Conservation (phyloP, 2,329 filamentous ascomycete species). For the Diaporthe sp. region DNA sequence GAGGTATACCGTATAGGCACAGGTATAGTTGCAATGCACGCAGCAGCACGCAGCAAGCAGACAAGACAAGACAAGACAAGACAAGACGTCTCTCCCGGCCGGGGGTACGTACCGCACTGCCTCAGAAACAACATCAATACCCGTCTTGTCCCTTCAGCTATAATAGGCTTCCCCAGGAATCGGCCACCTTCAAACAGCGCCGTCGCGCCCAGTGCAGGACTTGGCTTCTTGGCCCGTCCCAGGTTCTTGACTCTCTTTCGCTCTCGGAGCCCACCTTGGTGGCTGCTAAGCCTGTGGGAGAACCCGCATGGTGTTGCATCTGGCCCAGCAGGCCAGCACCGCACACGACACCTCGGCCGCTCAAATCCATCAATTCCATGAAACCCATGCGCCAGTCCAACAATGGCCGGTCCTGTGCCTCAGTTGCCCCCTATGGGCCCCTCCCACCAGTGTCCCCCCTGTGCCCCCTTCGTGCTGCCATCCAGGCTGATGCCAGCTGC, state of each 20-base stretch:
- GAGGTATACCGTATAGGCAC: too few relatives aligned
- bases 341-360: slow-evolving; percentile 7
- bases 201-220: slow-evolving; percentile 28
- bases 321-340: slow-evolving; percentile 14
- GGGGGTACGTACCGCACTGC: slow-evolving; percentile 15
- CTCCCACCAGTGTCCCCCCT: not conserved
- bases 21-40: not conserved
- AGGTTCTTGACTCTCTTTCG: slow-evolving; percentile 20
- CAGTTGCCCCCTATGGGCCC: not conserved
- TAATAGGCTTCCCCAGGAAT: slow-evolving; percentile 20
- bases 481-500: slow-evolving; percentile 25
- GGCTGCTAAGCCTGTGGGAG: slow-evolving; percentile 21
- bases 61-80: not conserved
- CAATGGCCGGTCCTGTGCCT: slow-evolving; percentile 8
- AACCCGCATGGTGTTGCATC: slow-evolving; percentile 19
- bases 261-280: slow-evolving; percentile 2
- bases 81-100: not conserved
- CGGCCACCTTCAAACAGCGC: slow-evolving; percentile 22
- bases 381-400: not conserved
- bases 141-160: slow-evolving; percentile 5
- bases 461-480: not conserved
- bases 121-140: slow-evolving; percentile 16
- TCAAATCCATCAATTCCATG: not conserved
- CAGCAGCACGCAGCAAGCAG: not conserved
- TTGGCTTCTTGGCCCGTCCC: slow-evolving; percentile 33